phyloP scores from a whole-genome alignment of 176 grass and related monocot species.

The Hordeum marinum region DNA sequence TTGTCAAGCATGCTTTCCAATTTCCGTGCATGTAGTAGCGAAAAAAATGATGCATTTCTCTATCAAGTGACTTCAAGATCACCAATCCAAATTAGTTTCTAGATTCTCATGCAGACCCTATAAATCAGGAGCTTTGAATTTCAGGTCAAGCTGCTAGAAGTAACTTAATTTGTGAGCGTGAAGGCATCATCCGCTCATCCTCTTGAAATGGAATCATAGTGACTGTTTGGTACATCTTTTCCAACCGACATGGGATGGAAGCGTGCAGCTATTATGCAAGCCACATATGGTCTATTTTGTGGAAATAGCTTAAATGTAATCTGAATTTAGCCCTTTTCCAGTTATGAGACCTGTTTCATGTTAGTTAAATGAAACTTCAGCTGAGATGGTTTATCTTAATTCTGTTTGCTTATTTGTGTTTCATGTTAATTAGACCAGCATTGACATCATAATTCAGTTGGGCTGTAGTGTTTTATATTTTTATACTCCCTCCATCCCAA shows the following conservation, averaged over 20 bases:
- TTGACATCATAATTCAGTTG: neutral
- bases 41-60: neutral
- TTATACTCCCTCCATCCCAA: too few relatives aligned
- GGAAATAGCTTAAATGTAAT: neutral
- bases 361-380: neutral
- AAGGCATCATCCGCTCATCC: neutral
- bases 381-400: neutral
- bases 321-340: neutral
- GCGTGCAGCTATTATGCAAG: too few relatives aligned
- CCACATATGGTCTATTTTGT: neutral
- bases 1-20: neutral
- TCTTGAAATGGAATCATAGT: neutral
- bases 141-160: constrained; percentile 1
- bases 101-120: neutral
- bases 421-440: neutral
- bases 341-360: neutral
- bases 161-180: neutral
- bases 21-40: neutral
- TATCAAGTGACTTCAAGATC: neutral
- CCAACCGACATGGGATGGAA: neutral
- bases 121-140: neutral
- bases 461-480: too few relatives aligned
- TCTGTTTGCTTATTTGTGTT: neutral
- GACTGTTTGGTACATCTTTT: neutral
- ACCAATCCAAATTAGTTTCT: neutral